Base-by-base conservation (phyloP, 2,329 filamentous ascomycete species). In the Neofusicoccum kwambonambiense region DNA sequence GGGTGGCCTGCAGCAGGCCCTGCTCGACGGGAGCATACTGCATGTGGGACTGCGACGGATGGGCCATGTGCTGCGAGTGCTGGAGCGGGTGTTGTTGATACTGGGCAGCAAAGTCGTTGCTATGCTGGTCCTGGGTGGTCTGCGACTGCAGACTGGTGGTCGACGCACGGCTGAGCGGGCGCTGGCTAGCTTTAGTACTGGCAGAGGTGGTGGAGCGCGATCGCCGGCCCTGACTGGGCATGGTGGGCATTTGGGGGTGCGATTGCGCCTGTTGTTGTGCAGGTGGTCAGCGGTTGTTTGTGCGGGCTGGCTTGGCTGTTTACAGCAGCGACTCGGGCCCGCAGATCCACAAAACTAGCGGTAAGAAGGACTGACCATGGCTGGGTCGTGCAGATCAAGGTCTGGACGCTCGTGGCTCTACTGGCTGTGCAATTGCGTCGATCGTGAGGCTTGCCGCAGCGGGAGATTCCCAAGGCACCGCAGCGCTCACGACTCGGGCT, bases 151-250 rank as follows among this genome's bases (percentile, higher is more conserved):
- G 69, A 69, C 80, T 82, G n/a, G 81, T 79, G 17, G 81, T 82
- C 13, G 81, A 83, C 47, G 79, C 80, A 69, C 81, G 77, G 34
- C 81, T 83, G 17, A 77, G 75, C 52, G 81, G 80, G 6, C 81
- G 75, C 67, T 79, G 80, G 51, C 71, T 73, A 62, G 77, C 77
- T 69, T 77, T 78, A 37, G 72, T 74, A 31, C 80, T 80, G 64
- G 76, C 76, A 56, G 79, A 79, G 12, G 79, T 81, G 68, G 78
- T 81, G 27, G 80, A 81, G 35, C 80, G 76, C 62, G 81, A 81
- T 56, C 80, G 77, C 66, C 71, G 71, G 69, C 74, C 73, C 74
- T 78, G 58, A 69, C 70, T 64, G 70, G 76, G 52, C 76, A 79
- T 74, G 67, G 70, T 66, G 39, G 41, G 50, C 63, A 62, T 64